Percentiles rank a stretch among this genome's conserved stretches.
These are phyloP conservation scores for Kalanchoe fedtschenkoi DNA, from an alignment of 164 flowering plant species.

Conservation along the genomic window DNA sequence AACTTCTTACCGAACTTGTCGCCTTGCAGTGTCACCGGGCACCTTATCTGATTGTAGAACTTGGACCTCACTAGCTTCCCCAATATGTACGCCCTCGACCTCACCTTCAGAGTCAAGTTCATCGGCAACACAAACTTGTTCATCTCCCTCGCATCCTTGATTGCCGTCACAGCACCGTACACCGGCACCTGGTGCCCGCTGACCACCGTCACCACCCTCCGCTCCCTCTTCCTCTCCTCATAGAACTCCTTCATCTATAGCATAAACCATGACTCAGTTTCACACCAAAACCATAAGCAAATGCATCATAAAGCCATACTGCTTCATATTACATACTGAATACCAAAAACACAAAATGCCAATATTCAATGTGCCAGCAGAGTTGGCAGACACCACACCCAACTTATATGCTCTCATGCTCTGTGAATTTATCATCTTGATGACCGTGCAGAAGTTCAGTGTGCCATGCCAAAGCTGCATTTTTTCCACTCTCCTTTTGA, in stretches of 20 bases:
- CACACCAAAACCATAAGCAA: neutral
- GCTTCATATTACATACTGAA: neutral
- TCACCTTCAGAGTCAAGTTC: conserved; percentile 52
- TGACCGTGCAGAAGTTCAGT: no score
- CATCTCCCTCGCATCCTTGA: conserved; percentile 16
- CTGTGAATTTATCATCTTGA: no score
- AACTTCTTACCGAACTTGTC: conserved; percentile 36
- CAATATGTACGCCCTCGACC: conserved; percentile 68
- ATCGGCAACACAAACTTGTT: conserved; percentile 29
- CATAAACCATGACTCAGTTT: neutral
- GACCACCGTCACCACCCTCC: conserved; percentile 27
- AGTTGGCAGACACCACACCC: no score
- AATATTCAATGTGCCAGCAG: neutral
- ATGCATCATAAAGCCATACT: no score
- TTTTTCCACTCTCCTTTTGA: no score
- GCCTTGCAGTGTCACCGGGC: conserved; percentile 40
- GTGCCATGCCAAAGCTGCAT: no score
- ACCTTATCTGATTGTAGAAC: conserved; percentile 41
- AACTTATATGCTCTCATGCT: no score
- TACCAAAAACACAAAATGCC: neutral
- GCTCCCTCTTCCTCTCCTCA: conserved; percentile 47
- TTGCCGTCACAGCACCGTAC: conserved; percentile 52
- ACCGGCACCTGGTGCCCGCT: conserved; percentile 53
- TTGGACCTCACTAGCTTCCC: conserved; percentile 75
- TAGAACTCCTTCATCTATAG: conserved; percentile 56